Percentiles rank a stretch among this genome's conserved stretches.
phyloP scores from a whole-genome alignment of 768 basidiomycete species.

The Collybiopsis confluens region DNA sequence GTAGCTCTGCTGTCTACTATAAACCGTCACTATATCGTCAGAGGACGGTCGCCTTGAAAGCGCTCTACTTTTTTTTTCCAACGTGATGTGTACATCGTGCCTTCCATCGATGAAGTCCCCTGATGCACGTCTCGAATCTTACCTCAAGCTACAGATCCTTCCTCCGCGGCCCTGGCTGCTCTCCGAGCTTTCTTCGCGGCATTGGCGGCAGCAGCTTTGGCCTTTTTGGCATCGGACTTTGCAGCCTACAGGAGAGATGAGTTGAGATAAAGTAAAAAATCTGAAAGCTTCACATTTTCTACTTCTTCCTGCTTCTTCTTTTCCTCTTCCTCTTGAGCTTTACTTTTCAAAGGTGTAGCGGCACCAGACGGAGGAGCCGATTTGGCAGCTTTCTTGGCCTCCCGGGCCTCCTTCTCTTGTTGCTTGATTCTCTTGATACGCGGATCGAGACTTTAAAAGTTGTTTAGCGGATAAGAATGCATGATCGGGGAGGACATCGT shows the following conservation, averaged over 20 bases:
- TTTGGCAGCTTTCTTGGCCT: conserved; percentile 77
- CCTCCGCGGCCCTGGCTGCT: conserved; percentile 8
- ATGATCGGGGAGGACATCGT: background rate
- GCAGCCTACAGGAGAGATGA: background rate
- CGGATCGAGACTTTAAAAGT: conserved; percentile 60
- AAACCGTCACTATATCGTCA: too few relatives aligned
- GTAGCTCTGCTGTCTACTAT: too few relatives aligned
- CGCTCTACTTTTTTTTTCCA: too few relatives aligned
- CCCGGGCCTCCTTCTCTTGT: conserved; percentile 90
- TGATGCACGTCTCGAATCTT: too few relatives aligned
- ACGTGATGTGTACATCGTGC: too few relatives aligned
- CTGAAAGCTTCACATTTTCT: conserved; percentile 54
- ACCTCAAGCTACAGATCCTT: background rate
- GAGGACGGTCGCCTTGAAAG: too few relatives aligned
- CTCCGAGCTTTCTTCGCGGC: conserved; percentile 88
- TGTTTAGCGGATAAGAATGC: background rate
- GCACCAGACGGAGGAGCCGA: conserved; percentile 32
- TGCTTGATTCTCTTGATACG: conserved; percentile 97
- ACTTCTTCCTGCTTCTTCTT: conserved; percentile 81
- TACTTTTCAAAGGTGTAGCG: conserved; percentile 53
- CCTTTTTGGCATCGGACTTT: conserved; percentile 78
- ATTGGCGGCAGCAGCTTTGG: conserved; percentile 80
- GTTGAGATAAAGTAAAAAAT: background rate
- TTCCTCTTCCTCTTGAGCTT: conserved; percentile 69
- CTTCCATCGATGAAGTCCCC: too few relatives aligned